A percentile compares a stretch with the other conserved stretches of the same genome.
These are phyloP conservation scores for Asclepias syriaca DNA, from an alignment of 257 asterid genomes.

Conservation along the genomic window DNA sequence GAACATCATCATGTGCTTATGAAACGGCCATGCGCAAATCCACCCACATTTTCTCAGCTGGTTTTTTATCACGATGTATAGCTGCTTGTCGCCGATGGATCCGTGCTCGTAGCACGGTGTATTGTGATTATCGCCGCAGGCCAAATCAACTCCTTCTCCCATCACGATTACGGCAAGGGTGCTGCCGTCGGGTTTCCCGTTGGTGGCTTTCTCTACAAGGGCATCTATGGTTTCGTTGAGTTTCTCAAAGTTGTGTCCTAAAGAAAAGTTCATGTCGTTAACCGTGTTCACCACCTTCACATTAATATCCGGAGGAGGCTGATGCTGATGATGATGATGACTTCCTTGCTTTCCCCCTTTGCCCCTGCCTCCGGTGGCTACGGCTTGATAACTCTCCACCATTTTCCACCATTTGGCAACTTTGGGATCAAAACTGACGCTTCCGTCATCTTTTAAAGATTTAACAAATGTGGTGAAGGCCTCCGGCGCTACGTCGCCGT, in stretches of 20 bases:
- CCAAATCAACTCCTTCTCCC: not conserved
- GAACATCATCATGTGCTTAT: not conserved
- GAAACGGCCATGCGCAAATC: conserved; percentile 12
- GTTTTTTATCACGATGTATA: conserved; percentile 6
- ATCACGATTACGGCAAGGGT: not conserved
- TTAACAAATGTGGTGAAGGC: not conserved
- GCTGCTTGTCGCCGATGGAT: not conserved
- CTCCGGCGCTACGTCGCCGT: not conserved
- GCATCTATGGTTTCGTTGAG: not conserved
- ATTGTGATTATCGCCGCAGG: not conserved
- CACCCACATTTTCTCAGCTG: not conserved
- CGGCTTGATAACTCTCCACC: conserved; percentile 7
- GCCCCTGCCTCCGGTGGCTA: not conserved
- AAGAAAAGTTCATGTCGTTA: not conserved
- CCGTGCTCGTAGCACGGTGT: not conserved
- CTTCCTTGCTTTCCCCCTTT: not conserved
- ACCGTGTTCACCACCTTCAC: conserved; percentile 1
- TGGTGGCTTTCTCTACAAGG: conserved; percentile 3
- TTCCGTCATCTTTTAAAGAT: not conserved
- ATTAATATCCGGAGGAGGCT: not conserved
- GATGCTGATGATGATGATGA: too few relatives aligned
- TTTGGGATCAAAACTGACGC: conserved; percentile 2
- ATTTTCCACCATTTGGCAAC: conserved; percentile 13
- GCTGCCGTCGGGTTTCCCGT: conserved; percentile 2
- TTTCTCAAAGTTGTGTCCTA: not conserved